Evolutionary conservation across 331 rosid species (phyloP), one percentile per base, ranked within the genome.

Genomic region (Pyrus hybrid): DNA sequence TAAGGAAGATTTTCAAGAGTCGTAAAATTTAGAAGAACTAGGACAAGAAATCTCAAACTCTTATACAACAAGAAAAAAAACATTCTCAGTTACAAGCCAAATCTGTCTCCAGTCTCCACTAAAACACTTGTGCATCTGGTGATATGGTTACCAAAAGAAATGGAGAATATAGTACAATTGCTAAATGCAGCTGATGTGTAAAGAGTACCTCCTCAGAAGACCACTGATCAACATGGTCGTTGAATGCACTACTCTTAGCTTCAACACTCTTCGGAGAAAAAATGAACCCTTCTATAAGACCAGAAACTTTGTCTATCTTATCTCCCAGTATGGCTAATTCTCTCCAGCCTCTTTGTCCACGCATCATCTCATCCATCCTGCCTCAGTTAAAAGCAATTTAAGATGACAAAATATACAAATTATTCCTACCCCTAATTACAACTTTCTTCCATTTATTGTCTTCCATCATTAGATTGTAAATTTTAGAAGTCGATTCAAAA

Each of bases 351-450:
- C 96, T 86, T 86, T 94, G 96, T 54, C 96, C 97, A 26, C 91
- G 81, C 99, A 94, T 94, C 99, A 94, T 92, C 79, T 92, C 97
- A 86, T 92, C 99, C 96, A 94, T 91, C 87, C 99, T 94, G 88
- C 78, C 81, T 58, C 81, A 80, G 75, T 68, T 47, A 68, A 43
- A 81, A 54, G 57, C 56, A 72, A 37, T n/a, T 43, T 60, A 37
- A 63, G 76, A 75, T 3, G 53, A 28, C 70, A 51, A 66, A 74
- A 57, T 35, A 51, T 81, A 76, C 65, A 74, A 77, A 77, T 68
- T 64, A 61, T 47, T 20, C 23, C 3, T 63, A 22, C 41, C 26
- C 22, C 51, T 1, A 30, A 32, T 13, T 32, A 30, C 70, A 51
- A 63, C 16, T 45, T 63, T 43, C 25, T 20, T 18, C 70, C 56